Conservation (phyloP, 305 asterid species). For the Petunia hybrid region DNA sequence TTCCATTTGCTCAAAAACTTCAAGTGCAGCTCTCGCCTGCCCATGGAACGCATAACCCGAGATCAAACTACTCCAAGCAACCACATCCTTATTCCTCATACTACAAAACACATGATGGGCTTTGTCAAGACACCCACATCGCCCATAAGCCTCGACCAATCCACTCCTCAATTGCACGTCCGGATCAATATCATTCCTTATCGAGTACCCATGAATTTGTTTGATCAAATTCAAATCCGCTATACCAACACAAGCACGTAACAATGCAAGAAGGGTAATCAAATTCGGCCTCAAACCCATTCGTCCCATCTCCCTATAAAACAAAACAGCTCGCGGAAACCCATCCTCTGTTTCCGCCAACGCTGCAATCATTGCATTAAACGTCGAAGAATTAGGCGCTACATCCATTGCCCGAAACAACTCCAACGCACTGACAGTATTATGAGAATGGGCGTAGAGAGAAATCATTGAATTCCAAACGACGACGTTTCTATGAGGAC, state of each 20-base stretch:
- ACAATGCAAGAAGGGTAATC: slow-evolving; percentile 51
- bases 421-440: slow-evolving; percentile 45
- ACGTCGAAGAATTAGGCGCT: slow-evolving; percentile 46
- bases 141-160: slow-evolving; percentile 58
- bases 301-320: slow-evolving; percentile 45
- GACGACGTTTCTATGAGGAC: slow-evolving; percentile 46
- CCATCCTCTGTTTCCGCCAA: slow-evolving; percentile 44
- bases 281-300: slow-evolving; percentile 46
- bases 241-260: slow-evolving; percentile 47
- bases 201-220: slow-evolving; percentile 52
- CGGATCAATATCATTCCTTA: slow-evolving; percentile 46
- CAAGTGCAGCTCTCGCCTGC: slow-evolving; percentile 45
- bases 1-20: slow-evolving; percentile 49
- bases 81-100: slow-evolving; percentile 49
- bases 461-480: slow-evolving; percentile 61
- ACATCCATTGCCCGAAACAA: slow-evolving; percentile 43
- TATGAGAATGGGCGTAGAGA: slow-evolving; percentile 42
- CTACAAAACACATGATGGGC: slow-evolving; percentile 44
- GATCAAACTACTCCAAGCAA: slow-evolving; percentile 61
- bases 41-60: slow-evolving; percentile 57
- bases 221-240: slow-evolving; percentile 48
- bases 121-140: slow-evolving; percentile 49
- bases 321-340: slow-evolving; percentile 39
- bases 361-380: slow-evolving; percentile 49
- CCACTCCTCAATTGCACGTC: slow-evolving; percentile 51